Base-by-base conservation (phyloP, 73 alveolate species). In the Loxodes magnus region DNA sequence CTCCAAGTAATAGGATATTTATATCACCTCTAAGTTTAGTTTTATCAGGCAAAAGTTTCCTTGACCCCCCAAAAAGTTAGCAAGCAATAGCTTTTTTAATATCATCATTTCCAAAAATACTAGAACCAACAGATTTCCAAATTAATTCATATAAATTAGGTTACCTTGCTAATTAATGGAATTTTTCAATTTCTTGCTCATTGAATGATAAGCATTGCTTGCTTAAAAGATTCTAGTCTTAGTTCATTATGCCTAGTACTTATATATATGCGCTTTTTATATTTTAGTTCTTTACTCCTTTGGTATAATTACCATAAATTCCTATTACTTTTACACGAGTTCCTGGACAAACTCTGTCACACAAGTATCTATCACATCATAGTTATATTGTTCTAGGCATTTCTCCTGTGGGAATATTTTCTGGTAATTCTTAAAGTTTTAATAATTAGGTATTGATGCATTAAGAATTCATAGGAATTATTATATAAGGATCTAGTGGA, bases 21-120 rank as follows among this genome's bases (percentile, higher is more conserved):
- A 96, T 94, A 79, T 96, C 99, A 19, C 99, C 99, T 86, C 99
- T 89, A 34, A 96, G 70, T 70, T 85, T 90, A 71, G 88, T 94
- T 29, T 98, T 98, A 56, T 92, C 98, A 65, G 95, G 97, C 41
- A 96, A 55, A 43, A 70, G 56, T 70, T 96, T 96, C 31, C 98
- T 67, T 36, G 98, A 79, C 24, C 99, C 99, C 24, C 99, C 98
- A 56, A 96, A 96, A 25, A 96, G 71, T 43, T 92, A 68, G 61
- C 99, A 90, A 10, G 97, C 95, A 17, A 87, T 80, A 5, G 98
- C 98, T 51, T 76, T 83, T 74, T 90, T 94, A 37, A 90, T 88
- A 58, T 91, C 98, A 4, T 81, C 95, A 51, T 79, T 80, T 9
- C 97, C 98, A 56, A 68, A 88, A 15, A 94, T 92, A 5, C 96